A percentile compares a stretch with the other conserved stretches of the same genome.
These are phyloP conservation scores for Hericium alpestre DNA, from an alignment of 768 basidiomycete genomes.

Conservation along the genomic window DNA sequence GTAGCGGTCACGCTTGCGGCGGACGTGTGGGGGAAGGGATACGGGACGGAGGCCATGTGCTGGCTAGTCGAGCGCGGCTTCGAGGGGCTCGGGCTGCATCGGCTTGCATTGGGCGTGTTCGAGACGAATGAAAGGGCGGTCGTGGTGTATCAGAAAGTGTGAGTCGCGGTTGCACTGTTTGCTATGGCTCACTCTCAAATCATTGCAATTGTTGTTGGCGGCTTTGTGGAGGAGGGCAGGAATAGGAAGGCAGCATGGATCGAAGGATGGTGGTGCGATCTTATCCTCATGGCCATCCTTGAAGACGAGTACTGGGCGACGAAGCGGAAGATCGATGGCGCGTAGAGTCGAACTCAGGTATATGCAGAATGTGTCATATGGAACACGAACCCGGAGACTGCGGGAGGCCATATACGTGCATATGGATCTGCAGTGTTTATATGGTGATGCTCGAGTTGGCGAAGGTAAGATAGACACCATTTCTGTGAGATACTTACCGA, in stretches of 20 bases:
- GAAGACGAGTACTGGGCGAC: background rate
- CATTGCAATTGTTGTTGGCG: no score
- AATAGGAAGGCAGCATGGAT: background rate
- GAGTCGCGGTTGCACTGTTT: no score
- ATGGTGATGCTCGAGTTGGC: no score
- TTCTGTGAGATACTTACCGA: no score
- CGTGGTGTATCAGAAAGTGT: background rate
- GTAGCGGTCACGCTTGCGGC: background rate
- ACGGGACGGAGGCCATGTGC: background rate
- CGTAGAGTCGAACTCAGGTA: no score
- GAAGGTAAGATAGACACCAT: no score
- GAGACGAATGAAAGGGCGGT: background rate
- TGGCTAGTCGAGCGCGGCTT: background rate
- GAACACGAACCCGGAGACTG: no score
- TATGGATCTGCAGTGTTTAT: no score
- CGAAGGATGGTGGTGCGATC: background rate
- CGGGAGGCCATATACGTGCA: no score
- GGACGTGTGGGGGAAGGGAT: background rate
- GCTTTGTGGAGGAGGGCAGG: background rate
- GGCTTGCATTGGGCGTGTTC: background rate
- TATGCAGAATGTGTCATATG: no score
- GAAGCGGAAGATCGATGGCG: background rate
- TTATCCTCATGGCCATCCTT: background rate
- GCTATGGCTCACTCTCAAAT: no score
- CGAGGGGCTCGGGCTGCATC: background rate